Conservation (phyloP, 257 asterid genomes). For the Henckelia pumila region DNA sequence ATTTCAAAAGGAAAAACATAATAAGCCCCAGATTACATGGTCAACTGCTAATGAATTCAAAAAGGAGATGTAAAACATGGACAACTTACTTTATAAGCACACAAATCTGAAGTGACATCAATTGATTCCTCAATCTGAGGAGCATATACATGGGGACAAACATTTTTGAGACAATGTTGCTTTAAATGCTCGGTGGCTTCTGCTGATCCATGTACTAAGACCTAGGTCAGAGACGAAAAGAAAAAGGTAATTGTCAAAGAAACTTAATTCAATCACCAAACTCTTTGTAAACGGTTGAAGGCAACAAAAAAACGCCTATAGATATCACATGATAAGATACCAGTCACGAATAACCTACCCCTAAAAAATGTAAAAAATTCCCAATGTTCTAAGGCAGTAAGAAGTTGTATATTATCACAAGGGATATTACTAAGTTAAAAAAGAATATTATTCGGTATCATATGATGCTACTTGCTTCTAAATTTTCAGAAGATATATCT, state of each 20-base stretch:
- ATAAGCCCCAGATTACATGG: conserved; percentile 28
- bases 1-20: conserved; percentile 27
- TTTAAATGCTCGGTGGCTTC: conserved; percentile 98
- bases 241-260: conserved; percentile 5
- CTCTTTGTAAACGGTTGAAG: background rate
- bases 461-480: conserved; percentile 20
- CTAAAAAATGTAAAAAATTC: conserved; percentile 9
- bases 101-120: conserved; percentile 98
- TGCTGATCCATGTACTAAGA: conserved; percentile 97
- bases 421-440: background rate
- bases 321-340: background rate
- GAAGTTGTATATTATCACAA: conserved; percentile 11
- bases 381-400: conserved; percentile 11
- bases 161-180: conserved; percentile 80
- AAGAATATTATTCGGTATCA: conserved; percentile 7
- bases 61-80: conserved; percentile 13
- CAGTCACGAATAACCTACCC: conserved; percentile 14
- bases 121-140: conserved; percentile 92
- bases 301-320: background rate
- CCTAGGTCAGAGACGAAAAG: conserved; percentile 47
- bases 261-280: conserved; percentile 17
- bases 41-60: conserved; percentile 8
- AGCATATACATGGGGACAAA: conserved; percentile 88
- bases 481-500: conserved; percentile 16
- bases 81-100: conserved; percentile 81